Conservation (phyloP, 805 yeast genomes). For the Suhomyces sp. region DNA sequence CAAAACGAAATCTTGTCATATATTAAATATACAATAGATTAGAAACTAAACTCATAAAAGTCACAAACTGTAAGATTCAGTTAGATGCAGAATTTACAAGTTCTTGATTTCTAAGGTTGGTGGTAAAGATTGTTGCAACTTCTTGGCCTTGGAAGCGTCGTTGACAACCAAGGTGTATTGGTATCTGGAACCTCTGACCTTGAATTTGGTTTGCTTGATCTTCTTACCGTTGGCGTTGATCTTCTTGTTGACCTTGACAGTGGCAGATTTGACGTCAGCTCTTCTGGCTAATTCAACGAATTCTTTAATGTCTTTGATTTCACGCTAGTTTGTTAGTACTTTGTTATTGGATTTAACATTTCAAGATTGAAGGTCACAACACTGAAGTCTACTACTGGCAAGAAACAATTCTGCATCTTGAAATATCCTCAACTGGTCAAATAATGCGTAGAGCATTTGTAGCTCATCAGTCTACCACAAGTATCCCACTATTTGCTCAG, state of each 20-base stretch:
- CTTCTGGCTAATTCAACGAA: constrained; percentile 96
- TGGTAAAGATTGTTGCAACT: constrained; percentile 95
- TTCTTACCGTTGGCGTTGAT: constrained; percentile 77
- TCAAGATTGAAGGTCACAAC: not conserved
- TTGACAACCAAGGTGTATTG: constrained; percentile 93
- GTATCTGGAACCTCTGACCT: constrained; percentile 94
- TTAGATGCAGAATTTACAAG: constrained; percentile 30
- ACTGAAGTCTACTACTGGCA: not conserved
- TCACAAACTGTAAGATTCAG: constrained; percentile 1
- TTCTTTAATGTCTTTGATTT: constrained; percentile 95
- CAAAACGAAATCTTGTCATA: constrained; percentile 4
- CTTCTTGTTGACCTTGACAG: constrained; percentile 90
- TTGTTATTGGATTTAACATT: not conserved
- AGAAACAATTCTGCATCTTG: not conserved
- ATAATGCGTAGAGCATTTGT: not conserved
- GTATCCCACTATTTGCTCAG: not conserved
- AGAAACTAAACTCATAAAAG: constrained; percentile 6
- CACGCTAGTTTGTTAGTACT: constrained; percentile 32
- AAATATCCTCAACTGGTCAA: not conserved
- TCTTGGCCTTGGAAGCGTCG: constrained; percentile 96
- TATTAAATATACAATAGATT: constrained; percentile 11
- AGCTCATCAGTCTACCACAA: not conserved
- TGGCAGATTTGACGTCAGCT: constrained; percentile 89
- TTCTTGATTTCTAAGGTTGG: constrained; percentile 76
- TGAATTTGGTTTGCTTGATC: constrained; percentile 95